Evolutionary conservation across 257 asterid genomes (phyloP), one percentile per base, ranked within the genome.

Genomic region (Solanum virginianum): DNA sequence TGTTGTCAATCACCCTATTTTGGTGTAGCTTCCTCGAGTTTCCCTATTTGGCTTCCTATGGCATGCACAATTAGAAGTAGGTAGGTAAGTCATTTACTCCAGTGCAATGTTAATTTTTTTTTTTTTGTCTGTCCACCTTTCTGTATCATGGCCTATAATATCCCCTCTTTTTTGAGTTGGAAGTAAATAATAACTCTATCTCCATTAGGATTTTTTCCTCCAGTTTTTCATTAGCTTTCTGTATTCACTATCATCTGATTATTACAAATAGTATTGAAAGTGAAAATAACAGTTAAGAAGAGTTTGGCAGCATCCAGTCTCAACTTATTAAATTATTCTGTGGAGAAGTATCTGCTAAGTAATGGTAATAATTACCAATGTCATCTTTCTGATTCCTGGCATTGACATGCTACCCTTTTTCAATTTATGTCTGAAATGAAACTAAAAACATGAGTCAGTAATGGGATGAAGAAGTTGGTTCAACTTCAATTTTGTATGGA

Each of bases 41-140:
- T 87, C 80, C 86, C 84, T 88, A 62, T 83, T 84, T 85, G 83
- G 84, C 89, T 74, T 86, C 65, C 88, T 84, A 59, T 84, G 84
- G 87, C 85, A 82, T 86, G 86, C 88, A 62, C 85, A 70, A 79
- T 72, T 85, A 79, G 26, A 74, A 79, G 62, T 83, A 72, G 83
- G 80, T 57, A 57, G 91, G 93, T 90, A 86, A 85, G 87, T 68
- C 57, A 83, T 43, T 53, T 79, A 51, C 65, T 53, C 65, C 49
- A 26, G 49, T n/a, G 10, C 45, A 49, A 15, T 49, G 24, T 16
- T 49, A 17, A 9, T 29, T 51, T 77, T 72, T 45, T 49, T 77
- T 71, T 45, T 47, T 75, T 75, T 32, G 59, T 53, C 26, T 9
- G 47, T 53, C 29, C 15, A 10, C 54, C 66, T 79, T 53, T 79